These are phyloP conservation scores for Tolypocladium guangdongense DNA, from an alignment of 2,329 filamentous ascomycete genomes.

Conservation along the genomic window DNA sequence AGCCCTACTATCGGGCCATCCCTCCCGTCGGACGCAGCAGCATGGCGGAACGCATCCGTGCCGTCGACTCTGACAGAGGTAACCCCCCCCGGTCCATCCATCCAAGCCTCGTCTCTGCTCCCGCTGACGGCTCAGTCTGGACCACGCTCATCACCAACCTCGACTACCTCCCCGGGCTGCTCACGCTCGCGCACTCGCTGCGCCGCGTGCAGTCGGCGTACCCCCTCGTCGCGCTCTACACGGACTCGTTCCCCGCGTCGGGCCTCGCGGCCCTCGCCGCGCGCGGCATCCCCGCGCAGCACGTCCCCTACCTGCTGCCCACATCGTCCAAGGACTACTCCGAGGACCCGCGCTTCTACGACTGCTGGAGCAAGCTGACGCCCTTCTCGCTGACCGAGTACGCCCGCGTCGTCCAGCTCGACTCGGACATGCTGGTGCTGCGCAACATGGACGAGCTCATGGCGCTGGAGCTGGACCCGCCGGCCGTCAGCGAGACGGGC, in stretches of 20 bases:
- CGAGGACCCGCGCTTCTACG: conserved; percentile 75
- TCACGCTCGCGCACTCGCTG: conserved; percentile 72
- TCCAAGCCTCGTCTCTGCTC: neutral
- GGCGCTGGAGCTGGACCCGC: conserved; percentile 60
- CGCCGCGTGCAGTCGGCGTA: conserved; percentile 55
- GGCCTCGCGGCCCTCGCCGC: conserved; percentile 59
- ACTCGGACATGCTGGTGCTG: conserved; percentile 77
- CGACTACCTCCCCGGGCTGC: conserved; percentile 68
- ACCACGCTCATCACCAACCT: conserved; percentile 79
- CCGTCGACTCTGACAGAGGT: conserved; percentile 30
- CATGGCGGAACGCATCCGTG: conserved; percentile 16
- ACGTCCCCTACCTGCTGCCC: conserved; percentile 63
- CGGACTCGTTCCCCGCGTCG: conserved; percentile 58
- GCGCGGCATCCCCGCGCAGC: conserved; percentile 58
- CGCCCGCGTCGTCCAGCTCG: conserved; percentile 69
- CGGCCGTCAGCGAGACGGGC: conserved; percentile 11
- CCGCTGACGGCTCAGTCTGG: conserved; percentile 47
- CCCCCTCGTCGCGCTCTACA: conserved; percentile 75
- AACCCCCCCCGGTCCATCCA: neutral
- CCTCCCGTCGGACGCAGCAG: neutral
- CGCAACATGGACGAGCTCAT: conserved; percentile 89
- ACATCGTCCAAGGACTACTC: conserved; percentile 54
- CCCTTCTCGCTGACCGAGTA: conserved; percentile 70
- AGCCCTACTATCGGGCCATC: neutral
- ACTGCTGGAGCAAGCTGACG: conserved; percentile 81